These are phyloP conservation scores for Chlorella variabilis DNA, from an alignment of 163 green algal species.

Conservation along the genomic window DNA sequence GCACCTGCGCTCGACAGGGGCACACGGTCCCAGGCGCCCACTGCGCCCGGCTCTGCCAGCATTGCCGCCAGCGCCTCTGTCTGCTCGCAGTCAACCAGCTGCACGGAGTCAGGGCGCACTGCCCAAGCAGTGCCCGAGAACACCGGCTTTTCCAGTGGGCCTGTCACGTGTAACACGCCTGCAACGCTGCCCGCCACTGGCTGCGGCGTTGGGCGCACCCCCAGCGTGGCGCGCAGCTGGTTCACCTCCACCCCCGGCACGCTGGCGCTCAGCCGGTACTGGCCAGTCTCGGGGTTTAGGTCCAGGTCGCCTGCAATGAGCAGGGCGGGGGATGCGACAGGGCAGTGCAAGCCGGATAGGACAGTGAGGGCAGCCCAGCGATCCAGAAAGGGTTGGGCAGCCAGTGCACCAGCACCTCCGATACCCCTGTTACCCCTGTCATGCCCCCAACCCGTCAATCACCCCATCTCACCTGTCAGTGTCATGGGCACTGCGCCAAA, in stretches of 20 bases:
- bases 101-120: conserved; percentile 43
- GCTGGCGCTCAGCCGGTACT: conserved; percentile 73
- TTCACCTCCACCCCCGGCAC: conserved; percentile 87
- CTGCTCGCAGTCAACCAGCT: conserved; percentile 60
- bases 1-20: conserved; percentile 68
- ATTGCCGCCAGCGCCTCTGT: conserved; percentile 61
- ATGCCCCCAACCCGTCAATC: background rate
- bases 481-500: conserved; percentile 82
- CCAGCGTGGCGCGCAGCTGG: conserved; percentile 88
- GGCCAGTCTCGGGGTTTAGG: conserved; percentile 80
- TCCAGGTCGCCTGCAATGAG: conserved; percentile 88
- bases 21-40: conserved; percentile 86
- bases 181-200: conserved; percentile 80
- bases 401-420: no score
- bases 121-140: conserved; percentile 74
- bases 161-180: conserved; percentile 88
- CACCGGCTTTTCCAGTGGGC: conserved; percentile 91
- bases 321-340: no score
- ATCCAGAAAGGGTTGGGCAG: no score
- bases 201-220: conserved; percentile 83
- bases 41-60: conserved; percentile 41
- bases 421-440: no score
- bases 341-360: no score
- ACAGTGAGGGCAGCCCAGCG: no score
- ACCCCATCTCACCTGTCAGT: conserved; percentile 54